Conservation (phyloP, 176 grass and related monocot species). For the Puya raimondii region DNA sequence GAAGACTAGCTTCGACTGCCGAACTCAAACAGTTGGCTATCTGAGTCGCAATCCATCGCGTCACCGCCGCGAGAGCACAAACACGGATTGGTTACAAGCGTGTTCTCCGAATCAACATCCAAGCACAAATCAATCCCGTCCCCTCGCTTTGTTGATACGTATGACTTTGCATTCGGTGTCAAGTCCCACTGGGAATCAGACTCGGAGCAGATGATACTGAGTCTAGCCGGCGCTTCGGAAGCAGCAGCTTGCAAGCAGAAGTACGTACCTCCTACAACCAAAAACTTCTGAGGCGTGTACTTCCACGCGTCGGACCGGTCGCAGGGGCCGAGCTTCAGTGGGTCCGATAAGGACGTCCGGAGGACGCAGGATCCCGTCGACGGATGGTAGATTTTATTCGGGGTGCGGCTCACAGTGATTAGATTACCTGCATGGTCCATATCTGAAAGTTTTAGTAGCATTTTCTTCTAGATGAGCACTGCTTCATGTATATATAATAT, state of each 20-base stretch:
- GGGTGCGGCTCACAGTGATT: not conserved
- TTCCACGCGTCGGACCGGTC: slow-evolving; percentile 17
- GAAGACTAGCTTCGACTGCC: no score
- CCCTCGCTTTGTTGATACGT: slow-evolving; percentile 1
- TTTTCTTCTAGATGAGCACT: no score
- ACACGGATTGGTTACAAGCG: slow-evolving; percentile 25
- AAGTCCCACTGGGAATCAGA: slow-evolving; percentile 34
- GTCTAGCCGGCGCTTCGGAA: slow-evolving; percentile 16
- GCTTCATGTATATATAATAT: no score
- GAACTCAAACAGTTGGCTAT: slow-evolving; percentile 26
- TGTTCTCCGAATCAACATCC: slow-evolving; percentile 22
- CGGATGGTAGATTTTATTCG: slow-evolving; percentile 32
- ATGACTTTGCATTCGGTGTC: not conserved
- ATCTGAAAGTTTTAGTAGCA: no score
- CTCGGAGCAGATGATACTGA: slow-evolving; percentile 10
- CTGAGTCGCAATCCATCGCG: not conserved
- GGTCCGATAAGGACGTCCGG: slow-evolving; percentile 1
- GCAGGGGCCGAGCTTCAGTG: slow-evolving; percentile 22
- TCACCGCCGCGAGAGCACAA: not conserved
- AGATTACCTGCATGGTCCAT: slow-evolving; percentile 1
- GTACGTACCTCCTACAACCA: slow-evolving; percentile 30
- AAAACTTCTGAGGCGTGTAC: slow-evolving; percentile 31
- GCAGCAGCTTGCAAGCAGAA: slow-evolving; percentile 17
- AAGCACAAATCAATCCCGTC: slow-evolving; percentile 15
- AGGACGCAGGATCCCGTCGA: slow-evolving; percentile 19